Evolutionary conservation across 148 eudicot species (phyloP).

Genomic region (Vaccinium macrocarpon): DNA sequence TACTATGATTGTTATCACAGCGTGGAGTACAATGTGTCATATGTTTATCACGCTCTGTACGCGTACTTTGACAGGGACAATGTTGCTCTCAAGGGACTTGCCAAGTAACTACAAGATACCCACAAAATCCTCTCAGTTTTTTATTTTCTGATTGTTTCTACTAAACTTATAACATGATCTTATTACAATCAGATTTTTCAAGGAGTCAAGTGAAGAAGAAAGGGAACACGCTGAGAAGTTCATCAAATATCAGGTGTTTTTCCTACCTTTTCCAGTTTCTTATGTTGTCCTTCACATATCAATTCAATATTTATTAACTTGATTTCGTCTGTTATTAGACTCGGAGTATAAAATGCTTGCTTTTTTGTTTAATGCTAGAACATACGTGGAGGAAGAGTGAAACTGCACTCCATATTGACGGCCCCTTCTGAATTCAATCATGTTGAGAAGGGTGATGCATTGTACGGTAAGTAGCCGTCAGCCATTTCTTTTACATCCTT

Average conservation of each 20-base stretch:
- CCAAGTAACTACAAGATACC: constrained; percentile 51
- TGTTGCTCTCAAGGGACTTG: constrained; percentile 79
- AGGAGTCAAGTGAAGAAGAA: constrained; percentile 88
- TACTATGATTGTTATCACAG: constrained; percentile 35
- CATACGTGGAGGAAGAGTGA: constrained; percentile 81
- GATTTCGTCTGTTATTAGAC: not conserved
- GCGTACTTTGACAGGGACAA: constrained; percentile 92
- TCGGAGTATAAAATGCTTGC: not conserved
- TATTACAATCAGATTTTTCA: constrained; percentile 52
- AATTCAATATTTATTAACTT: not conserved
- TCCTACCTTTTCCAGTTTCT: not conserved
- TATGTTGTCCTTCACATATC: not conserved
- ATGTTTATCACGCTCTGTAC: constrained; percentile 77
- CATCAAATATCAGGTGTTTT: constrained; percentile 75
- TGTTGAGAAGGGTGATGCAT: constrained; percentile 79
- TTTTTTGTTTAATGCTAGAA: constrained; percentile 38
- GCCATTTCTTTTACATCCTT: not conserved
- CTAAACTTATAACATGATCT: not conserved
- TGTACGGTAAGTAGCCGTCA: constrained; percentile 49
- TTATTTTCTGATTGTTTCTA: not conserved
- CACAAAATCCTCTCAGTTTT: not conserved
- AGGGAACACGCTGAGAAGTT: constrained; percentile 86
- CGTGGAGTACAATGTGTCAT: constrained; percentile 84
- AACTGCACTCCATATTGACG: constrained; percentile 42
- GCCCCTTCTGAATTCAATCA: constrained; percentile 70